phyloP scores from a whole-genome alignment of 805 yeast genomes.

The Ogataea sp. region DNA sequence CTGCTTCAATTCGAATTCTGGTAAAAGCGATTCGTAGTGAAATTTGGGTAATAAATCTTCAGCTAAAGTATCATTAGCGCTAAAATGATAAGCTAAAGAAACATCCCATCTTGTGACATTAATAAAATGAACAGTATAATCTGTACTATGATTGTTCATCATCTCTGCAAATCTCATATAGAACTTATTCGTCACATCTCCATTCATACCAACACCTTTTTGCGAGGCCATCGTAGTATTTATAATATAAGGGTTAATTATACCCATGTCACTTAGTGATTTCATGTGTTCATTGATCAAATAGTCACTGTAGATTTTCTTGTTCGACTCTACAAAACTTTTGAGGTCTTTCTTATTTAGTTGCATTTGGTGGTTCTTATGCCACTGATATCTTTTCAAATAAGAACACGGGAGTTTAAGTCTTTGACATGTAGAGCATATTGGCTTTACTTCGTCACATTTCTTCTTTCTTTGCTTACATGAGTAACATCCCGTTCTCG shows the following conservation, averaged over 20 bases:
- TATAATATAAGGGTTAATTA: background rate
- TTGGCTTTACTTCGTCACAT: constrained; percentile 24
- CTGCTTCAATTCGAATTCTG: constrained; percentile 2
- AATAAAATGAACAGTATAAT: constrained; percentile 1
- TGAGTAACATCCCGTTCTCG: constrained; percentile 31
- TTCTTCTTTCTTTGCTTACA: constrained; percentile 36
- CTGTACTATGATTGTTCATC: background rate
- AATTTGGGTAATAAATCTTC: background rate
- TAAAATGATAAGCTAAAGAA: constrained; percentile 4
- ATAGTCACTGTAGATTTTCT: background rate
- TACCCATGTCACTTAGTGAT: background rate
- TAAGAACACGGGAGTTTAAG: constrained; percentile 13
- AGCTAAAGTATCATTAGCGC: background rate
- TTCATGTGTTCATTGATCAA: background rate
- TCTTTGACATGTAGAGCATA: constrained; percentile 14
- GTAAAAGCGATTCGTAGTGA: constrained; percentile 1
- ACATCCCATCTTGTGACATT: constrained; percentile 11
- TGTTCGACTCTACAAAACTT: background rate
- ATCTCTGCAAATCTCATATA: background rate
- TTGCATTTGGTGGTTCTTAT: constrained; percentile 8
- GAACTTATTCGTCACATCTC: too few species aligned
- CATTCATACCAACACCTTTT: too few species aligned
- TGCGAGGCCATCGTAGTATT: too few species aligned
- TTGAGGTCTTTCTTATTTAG: background rate
- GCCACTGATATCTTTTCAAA: constrained; percentile 12